Evolutionary conservation across 2,329 filamentous ascomycete species (phyloP).

Genomic region (Aspergillus cejpii): DNA sequence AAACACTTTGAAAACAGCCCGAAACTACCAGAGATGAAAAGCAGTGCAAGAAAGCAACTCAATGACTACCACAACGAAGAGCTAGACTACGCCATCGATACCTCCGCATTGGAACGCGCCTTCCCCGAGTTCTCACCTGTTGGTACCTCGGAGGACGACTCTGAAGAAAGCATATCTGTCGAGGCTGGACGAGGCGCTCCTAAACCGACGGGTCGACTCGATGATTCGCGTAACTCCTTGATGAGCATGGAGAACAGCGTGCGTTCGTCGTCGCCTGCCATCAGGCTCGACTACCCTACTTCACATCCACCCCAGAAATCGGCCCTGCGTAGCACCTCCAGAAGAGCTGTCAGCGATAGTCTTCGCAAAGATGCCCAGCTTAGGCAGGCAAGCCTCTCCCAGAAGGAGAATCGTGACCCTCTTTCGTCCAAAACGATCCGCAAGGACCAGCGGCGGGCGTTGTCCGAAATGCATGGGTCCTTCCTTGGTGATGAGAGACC

Average conservation of each 20-base stretch:
- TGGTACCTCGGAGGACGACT: slow-evolving; percentile 37
- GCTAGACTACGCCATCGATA: slow-evolving; percentile 41
- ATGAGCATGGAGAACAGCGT: slow-evolving; percentile 45
- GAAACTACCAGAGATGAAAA: slow-evolving; percentile 22
- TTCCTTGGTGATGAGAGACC: slow-evolving; percentile 47
- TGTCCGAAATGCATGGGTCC: slow-evolving; percentile 53
- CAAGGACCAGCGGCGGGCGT: slow-evolving; percentile 41
- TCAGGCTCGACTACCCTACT: slow-evolving; percentile 34
- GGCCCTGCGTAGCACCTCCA: slow-evolving; percentile 23
- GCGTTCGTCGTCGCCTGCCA: slow-evolving; percentile 37
- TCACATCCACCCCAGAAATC: slow-evolving; percentile 34
- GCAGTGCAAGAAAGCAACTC: slow-evolving; percentile 10
- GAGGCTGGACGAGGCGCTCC: slow-evolving; percentile 51
- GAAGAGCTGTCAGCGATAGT: slow-evolving; percentile 31
- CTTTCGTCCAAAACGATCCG: slow-evolving; percentile 34
- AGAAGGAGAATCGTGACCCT: slow-evolving; percentile 38
- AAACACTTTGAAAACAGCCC: slow-evolving; percentile 29
- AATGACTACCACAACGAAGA: slow-evolving; percentile 26
- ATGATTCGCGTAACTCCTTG: slow-evolving; percentile 47
- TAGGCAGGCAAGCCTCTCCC: slow-evolving; percentile 35
- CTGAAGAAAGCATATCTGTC: slow-evolving; percentile 48
- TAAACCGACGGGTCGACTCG: slow-evolving; percentile 30
- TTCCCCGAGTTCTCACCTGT: slow-evolving; percentile 46
- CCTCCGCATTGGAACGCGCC: slow-evolving; percentile 42
- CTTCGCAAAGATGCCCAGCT: slow-evolving; percentile 39